Conservation (phyloP, 768 basidiomycete species). For the Dioszegia aurantiaca region DNA sequence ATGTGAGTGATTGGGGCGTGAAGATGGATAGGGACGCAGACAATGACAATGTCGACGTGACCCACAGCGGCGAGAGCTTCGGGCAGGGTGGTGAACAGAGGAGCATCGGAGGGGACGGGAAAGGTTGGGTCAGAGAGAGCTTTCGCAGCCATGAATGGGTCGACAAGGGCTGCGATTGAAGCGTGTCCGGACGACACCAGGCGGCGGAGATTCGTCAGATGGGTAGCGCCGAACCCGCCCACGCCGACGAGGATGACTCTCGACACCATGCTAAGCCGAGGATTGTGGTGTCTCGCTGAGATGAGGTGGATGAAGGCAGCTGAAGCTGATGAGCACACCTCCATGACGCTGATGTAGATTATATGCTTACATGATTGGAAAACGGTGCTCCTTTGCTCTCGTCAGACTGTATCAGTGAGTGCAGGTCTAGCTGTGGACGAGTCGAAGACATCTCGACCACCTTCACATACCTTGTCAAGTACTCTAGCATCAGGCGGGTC, state of each 20-base stretch:
- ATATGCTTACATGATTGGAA: no score
- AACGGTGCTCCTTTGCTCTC: no score
- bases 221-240: conserved; percentile 14
- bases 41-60: conserved; percentile 12
- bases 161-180: conserved; percentile 11
- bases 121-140: background rate
- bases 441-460: no score
- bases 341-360: no score
- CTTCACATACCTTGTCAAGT: no score
- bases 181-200: background rate
- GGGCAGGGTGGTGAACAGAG: conserved; percentile 9
- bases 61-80: conserved; percentile 3
- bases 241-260: conserved; percentile 16
- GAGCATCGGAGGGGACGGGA: conserved; percentile 8
- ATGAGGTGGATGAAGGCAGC: no score
- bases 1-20: conserved; percentile 14
- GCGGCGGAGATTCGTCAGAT: conserved; percentile 14
- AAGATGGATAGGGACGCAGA: conserved; percentile 16
- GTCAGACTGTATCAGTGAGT: no score
- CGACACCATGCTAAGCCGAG: background rate
- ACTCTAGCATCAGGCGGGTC: no score
- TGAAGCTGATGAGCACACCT: no score
- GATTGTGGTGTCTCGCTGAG: no score
- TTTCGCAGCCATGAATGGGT: conserved; percentile 10
- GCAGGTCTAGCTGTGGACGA: no score